A percentile compares a stretch with the other conserved stretches of the same genome.
Evolutionary conservation across 148 eudicot genomes (phyloP).

Genomic region (Cornus florida): DNA sequence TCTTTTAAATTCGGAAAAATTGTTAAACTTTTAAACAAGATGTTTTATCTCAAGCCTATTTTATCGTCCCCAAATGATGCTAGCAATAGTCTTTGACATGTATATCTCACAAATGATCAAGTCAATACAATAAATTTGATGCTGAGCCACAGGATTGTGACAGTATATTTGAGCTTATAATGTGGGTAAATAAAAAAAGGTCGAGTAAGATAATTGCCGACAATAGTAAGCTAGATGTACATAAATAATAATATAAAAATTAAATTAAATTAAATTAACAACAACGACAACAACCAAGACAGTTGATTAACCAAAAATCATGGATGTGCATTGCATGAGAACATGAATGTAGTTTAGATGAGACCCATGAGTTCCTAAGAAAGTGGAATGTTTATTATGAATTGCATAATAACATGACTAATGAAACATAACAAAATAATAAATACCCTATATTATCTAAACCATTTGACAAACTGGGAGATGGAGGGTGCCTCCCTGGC

Average conservation of each 20-base stretch:
- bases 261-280: not conserved
- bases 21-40: no score
- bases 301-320: not conserved
- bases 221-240: not conserved
- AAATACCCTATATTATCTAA: constrained; percentile 51
- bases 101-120: no score
- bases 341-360: not conserved
- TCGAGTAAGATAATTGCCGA: not conserved
- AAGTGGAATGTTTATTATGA: not conserved
- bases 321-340: no score
- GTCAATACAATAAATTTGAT: not conserved
- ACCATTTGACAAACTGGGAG: constrained; percentile 68
- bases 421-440: not conserved
- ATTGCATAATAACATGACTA: not conserved
- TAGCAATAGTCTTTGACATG: no score
- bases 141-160: not conserved
- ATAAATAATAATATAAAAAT: no score
- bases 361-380: not conserved
- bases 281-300: not conserved
- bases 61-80: no score
- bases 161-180: not conserved
- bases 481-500: constrained; percentile 96
- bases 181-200: not conserved
- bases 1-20: no score
- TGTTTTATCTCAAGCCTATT: no score